These are phyloP conservation scores for Diplodia seriata DNA, from an alignment of 2,329 filamentous ascomycete species.

Conservation along the genomic window DNA sequence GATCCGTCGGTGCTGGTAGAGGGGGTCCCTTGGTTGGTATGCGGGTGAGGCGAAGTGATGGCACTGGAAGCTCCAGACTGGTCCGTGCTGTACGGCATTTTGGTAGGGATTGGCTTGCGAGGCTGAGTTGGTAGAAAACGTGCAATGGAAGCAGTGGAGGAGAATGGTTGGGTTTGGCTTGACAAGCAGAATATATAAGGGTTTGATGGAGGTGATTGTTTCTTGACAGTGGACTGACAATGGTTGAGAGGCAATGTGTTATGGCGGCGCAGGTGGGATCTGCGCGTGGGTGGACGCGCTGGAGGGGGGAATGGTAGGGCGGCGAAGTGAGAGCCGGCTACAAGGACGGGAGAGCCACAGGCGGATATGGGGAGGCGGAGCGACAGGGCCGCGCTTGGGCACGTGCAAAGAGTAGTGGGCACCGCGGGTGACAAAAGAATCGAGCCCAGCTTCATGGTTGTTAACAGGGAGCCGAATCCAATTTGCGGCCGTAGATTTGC, in stretches of 20 bases:
- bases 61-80: constrained; percentile 15
- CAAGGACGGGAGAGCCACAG: not conserved
- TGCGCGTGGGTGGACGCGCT: not conserved
- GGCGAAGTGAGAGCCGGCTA: too few species aligned
- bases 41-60: constrained; percentile 7
- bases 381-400: not conserved
- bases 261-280: too few species aligned
- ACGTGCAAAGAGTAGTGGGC: constrained; percentile 13
- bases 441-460: too few species aligned
- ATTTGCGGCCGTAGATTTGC: too few species aligned
- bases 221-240: not conserved
- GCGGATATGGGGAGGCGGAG: not conserved
- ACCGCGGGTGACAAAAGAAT: too few species aligned
- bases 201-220: not conserved
- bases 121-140: not conserved
- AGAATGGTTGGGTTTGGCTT: not conserved
- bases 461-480: too few species aligned
- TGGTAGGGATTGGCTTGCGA: not conserved
- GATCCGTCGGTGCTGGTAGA: constrained; percentile 17
- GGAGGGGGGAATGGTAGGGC: not conserved
- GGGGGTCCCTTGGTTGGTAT: constrained; percentile 5
- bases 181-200: not conserved
- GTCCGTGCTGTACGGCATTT: constrained; percentile 17
- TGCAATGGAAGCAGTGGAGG: not conserved
- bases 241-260: not conserved